Base-by-base conservation (phyloP, 2,329 filamentous ascomycete genomes). In the Pseudogymnoascus sp. region DNA sequence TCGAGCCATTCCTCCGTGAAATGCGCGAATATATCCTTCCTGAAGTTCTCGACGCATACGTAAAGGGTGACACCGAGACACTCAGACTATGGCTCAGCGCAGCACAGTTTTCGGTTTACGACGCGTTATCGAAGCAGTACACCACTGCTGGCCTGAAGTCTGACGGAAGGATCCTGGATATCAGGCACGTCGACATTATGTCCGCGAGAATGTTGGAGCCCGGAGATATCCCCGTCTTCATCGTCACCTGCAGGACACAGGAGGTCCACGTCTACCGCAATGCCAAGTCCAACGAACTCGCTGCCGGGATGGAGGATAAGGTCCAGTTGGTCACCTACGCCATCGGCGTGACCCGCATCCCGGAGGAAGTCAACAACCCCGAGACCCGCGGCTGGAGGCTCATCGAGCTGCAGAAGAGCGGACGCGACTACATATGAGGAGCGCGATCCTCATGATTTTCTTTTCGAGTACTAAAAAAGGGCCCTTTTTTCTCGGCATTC, bases 371-470 rank as follows among this genome's bases (percentile, higher is more conserved):
- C 69, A 93, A 88, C 81, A 98, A 99, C 76, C 90, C 92, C 1
- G 95, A 99, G 79, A 99, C 95, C 10, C 85, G 93, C 73, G 95
- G 95, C 33, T 99, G 95, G 95, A 88, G 93, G 72, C 81, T 99
- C 76, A 98, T 99, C 73, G 95, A 99, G 80, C 86, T 99, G 81
- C 95, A 99, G 78, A 99, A 99, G 87, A 96, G 91, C 76, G 93
- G 90, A 63, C 86, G 95, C 72, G 95, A 99, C 78, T 98, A 89
- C 71, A 87, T 89, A 68, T 90, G 80, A 85, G 35, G 8, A 26
- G 38, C 28, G 16, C 19, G 12, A 50, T 56, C 38, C 28, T 46
- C 38, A 14, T 4, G 6, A 37, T 60, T 60, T 60, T 60, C 19
- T 38, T 60, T 60, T 60, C 33, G 10, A 37, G 59, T 38, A 37